Evolutionary conservation across 2,329 filamentous ascomycete genomes (phyloP).

Genomic region (Teratosphaeria nubilosa): DNA sequence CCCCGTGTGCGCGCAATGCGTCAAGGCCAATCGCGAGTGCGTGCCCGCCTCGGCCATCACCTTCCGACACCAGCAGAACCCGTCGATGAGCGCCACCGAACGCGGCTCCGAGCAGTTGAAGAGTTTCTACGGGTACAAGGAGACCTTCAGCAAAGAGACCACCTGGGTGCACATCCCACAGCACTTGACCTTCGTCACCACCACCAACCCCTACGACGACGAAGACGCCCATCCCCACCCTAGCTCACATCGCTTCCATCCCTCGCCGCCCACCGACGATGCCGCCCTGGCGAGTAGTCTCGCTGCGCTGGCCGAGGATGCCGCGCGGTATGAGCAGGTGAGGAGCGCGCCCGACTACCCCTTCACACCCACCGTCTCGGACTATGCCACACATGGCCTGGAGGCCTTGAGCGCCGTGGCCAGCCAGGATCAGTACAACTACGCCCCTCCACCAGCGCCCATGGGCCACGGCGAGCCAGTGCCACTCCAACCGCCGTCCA

Average conservation of each 20-base stretch:
- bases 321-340: conserved; percentile 1
- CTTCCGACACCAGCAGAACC: conserved; percentile 60
- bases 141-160: conserved; percentile 51
- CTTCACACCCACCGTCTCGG: conserved; percentile 17
- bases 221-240: conserved; percentile 13
- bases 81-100: conserved; percentile 51
- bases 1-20: conserved; percentile 51
- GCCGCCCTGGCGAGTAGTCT: conserved; percentile 1
- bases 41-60: conserved; percentile 52
- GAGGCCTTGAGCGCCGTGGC: conserved; percentile 46
- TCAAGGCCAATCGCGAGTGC: conserved; percentile 51
- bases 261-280: background rate
- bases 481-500: conserved; percentile 17
- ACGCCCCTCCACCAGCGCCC: conserved; percentile 19
- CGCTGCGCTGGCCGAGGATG: conserved; percentile 6
- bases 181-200: conserved; percentile 52
- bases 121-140: conserved; percentile 56
- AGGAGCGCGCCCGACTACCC: conserved; percentile 4
- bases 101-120: conserved; percentile 40
- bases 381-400: conserved; percentile 35
- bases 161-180: conserved; percentile 55
- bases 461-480: conserved; percentile 17
- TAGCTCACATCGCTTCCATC: background rate
- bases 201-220: conserved; percentile 51
- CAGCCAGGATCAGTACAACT: conserved; percentile 31